Evolutionary conservation across 257 asterid genomes (phyloP).

Genomic region (Plantago major): DNA sequence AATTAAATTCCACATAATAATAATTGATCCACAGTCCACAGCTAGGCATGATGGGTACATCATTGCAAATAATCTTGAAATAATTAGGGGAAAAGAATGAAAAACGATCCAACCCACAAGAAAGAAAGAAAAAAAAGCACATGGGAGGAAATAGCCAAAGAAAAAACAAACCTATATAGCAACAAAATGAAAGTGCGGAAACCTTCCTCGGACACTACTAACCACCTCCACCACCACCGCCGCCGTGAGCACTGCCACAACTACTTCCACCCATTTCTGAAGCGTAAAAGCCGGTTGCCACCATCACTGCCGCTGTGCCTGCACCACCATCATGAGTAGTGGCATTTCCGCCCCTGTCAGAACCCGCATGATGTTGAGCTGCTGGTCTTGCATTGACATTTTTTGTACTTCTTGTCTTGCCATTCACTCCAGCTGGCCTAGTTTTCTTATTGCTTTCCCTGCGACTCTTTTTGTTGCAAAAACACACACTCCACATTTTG

Average conservation of each 20-base stretch:
- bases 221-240: not conserved
- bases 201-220: not conserved
- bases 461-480: not conserved
- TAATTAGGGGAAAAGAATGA: too few relatives aligned
- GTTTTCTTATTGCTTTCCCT: not conserved
- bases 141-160: not conserved
- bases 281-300: not conserved
- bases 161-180: too few relatives aligned
- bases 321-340: not conserved
- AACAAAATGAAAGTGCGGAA: not conserved
- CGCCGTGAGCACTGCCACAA: not conserved
- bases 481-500: conserved; percentile 2
- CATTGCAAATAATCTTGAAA: too few relatives aligned
- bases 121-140: too few relatives aligned
- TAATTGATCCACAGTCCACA: too few relatives aligned
- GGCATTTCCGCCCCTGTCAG: not conserved
- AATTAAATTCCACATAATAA: too few relatives aligned
- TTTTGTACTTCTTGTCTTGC: not conserved
- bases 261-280: not conserved
- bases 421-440: not conserved
- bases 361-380: not conserved
- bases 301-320: not conserved
- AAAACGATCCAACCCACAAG: too few relatives aligned
- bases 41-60: too few relatives aligned
- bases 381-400: not conserved